Conservation (phyloP, 2,329 filamentous ascomycete genomes). For the Calonectria pteridis region DNA sequence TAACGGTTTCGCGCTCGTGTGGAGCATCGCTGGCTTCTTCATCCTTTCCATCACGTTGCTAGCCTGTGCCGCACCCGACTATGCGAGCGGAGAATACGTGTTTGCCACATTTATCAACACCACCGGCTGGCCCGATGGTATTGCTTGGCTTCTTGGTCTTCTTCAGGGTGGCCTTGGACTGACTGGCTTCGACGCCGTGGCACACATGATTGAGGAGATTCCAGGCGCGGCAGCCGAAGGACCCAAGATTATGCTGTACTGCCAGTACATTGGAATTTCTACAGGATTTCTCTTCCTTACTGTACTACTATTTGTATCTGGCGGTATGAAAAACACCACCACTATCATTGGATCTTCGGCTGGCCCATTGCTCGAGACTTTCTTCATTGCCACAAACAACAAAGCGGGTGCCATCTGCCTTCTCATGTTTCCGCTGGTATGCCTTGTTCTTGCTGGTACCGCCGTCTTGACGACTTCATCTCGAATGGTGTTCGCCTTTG, state of each 20-base stretch:
- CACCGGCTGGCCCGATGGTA: conserved; percentile 50
- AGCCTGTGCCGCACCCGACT: conserved; percentile 73
- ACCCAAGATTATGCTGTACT: conserved; percentile 60
- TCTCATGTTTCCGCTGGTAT: conserved; percentile 75
- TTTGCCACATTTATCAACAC: conserved; percentile 49
- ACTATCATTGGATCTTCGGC: conserved; percentile 64
- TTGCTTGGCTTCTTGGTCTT: conserved; percentile 50
- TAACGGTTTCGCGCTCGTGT: conserved; percentile 76
- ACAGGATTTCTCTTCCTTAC: conserved; percentile 74
- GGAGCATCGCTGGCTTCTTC: conserved; percentile 76
- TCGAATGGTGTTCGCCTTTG: conserved; percentile 77
- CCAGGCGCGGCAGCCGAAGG: conserved; percentile 47
- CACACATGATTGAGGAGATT: conserved; percentile 53
- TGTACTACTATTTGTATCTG: conserved; percentile 73
- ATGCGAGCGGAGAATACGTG: conserved; percentile 50
- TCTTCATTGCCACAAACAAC: conserved; percentile 72
- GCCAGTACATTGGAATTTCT: conserved; percentile 71
- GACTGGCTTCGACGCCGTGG: conserved; percentile 51
- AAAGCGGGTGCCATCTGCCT: conserved; percentile 73
- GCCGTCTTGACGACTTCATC: conserved; percentile 75
- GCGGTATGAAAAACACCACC: conserved; percentile 61
- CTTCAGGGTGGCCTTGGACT: conserved; percentile 50
- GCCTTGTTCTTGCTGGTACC: conserved; percentile 73
- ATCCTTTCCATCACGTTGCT: conserved; percentile 78
- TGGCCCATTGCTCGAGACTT: conserved; percentile 72